Conservation (phyloP, 2,329 filamentous ascomycete species). For the Rachicladosporium sp. region DNA sequence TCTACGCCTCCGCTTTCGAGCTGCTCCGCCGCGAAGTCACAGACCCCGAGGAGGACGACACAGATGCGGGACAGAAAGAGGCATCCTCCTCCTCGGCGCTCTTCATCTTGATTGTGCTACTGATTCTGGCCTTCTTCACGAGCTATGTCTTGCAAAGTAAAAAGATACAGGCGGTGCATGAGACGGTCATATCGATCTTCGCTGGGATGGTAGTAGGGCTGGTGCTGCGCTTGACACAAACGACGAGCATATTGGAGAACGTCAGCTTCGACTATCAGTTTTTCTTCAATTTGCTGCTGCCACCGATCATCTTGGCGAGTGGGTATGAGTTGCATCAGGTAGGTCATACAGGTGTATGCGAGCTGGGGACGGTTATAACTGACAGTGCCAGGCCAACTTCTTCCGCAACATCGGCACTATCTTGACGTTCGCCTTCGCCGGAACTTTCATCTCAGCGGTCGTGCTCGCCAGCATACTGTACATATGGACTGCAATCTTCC, state of each 20-base stretch:
- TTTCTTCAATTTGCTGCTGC: conserved; percentile 98
- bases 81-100: conserved; percentile 93
- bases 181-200: conserved; percentile 97
- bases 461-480: conserved; percentile 82
- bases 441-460: conserved; percentile 93
- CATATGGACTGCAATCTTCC: conserved; percentile 68
- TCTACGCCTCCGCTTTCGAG: conserved; percentile 11
- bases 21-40: conserved; percentile 26
- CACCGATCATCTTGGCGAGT: conserved; percentile 91
- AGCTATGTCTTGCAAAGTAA: conserved; percentile 94
- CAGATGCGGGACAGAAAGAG: conserved; percentile 82
- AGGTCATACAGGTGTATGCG: conserved; percentile 7
- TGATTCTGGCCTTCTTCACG: conserved; percentile 89
- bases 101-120: conserved; percentile 88
- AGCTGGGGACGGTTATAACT: not conserved
- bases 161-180: conserved; percentile 93
- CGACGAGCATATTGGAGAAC: conserved; percentile 72
- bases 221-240: conserved; percentile 68
- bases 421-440: conserved; percentile 91
- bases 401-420: conserved; percentile 97
- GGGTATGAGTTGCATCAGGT: conserved; percentile 92
- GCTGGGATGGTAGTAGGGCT: conserved; percentile 93
- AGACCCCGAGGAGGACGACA: conserved; percentile 42
- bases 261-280: conserved; percentile 98
- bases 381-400: conserved; percentile 60